These are phyloP conservation scores for Auriculariales sp. DNA, from an alignment of 768 basidiomycete species.

Conservation along the genomic window DNA sequence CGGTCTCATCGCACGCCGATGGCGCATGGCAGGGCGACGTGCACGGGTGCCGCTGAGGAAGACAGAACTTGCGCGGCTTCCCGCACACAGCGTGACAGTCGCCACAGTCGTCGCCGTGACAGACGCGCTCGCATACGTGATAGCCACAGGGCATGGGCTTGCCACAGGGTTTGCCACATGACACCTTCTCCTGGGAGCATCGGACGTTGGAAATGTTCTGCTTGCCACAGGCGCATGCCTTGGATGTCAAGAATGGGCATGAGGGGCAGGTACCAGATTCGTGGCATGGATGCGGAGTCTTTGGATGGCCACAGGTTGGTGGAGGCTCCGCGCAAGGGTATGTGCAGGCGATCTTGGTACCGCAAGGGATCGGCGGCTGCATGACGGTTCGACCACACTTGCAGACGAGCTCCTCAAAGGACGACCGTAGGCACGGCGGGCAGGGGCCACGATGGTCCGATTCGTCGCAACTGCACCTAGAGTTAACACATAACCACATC, in stretches of 20 bases:
- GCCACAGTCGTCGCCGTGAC: slow-evolving; percentile 77
- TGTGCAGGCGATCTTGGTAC: slow-evolving; percentile 59
- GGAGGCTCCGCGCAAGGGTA: slow-evolving; percentile 66
- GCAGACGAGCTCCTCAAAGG: slow-evolving; percentile 86
- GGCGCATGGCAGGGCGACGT: slow-evolving; percentile 79
- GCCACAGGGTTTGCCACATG: slow-evolving; percentile 72
- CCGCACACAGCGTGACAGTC: slow-evolving; percentile 64
- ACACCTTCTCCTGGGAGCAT: slow-evolving; percentile 78
- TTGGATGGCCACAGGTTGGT: slow-evolving; percentile 72
- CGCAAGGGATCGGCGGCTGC: slow-evolving; percentile 82
- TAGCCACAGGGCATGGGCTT: slow-evolving; percentile 75
- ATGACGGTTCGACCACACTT: slow-evolving; percentile 74
- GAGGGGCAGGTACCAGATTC: slow-evolving; percentile 63
- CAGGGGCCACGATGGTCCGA: slow-evolving; percentile 76
- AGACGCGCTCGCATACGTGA: slow-evolving; percentile 71
- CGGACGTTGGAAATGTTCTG: slow-evolving; percentile 60
- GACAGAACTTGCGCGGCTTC: slow-evolving; percentile 70
- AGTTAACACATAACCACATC: background rate
- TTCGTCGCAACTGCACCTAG: slow-evolving; percentile 37
- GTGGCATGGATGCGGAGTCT: slow-evolving; percentile 70
- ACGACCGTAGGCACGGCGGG: slow-evolving; percentile 69
- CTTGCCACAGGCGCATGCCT: slow-evolving; percentile 83
- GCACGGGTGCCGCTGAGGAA: slow-evolving; percentile 63
- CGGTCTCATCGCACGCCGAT: slow-evolving; percentile 61
- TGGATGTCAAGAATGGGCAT: slow-evolving; percentile 67